Evolutionary conservation across 257 asterid species (phyloP).

Genomic region (Nicotiana noctiflora): DNA sequence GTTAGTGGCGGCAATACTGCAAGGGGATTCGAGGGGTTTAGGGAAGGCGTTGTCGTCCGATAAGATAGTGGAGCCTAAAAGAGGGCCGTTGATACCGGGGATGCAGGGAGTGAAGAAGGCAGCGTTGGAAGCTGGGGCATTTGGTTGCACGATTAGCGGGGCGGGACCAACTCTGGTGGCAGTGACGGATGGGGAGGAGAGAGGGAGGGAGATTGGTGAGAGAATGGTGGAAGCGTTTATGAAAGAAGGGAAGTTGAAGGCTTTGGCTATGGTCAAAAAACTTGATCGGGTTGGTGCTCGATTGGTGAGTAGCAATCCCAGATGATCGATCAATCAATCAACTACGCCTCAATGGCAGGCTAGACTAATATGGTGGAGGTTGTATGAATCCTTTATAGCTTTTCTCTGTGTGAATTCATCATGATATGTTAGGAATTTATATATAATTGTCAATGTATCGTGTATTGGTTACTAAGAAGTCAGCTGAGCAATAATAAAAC

Average conservation of each 20-base stretch:
- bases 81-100: slow-evolving; percentile 85
- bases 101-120: slow-evolving; percentile 91
- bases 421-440: not conserved
- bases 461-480: not conserved
- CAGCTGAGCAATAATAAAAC: not conserved
- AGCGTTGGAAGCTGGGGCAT: slow-evolving; percentile 63
- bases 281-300: slow-evolving; percentile 91
- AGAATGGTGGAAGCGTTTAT: slow-evolving; percentile 82
- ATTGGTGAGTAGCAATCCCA: slow-evolving; percentile 46
- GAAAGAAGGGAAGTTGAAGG: slow-evolving; percentile 65
- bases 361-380: not conserved
- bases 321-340: slow-evolving; percentile 19
- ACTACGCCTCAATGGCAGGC: not conserved
- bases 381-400: not conserved
- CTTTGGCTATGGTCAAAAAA: slow-evolving; percentile 58
- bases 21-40: slow-evolving; percentile 57
- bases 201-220: slow-evolving; percentile 65
- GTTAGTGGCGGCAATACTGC: slow-evolving; percentile 66
- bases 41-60: slow-evolving; percentile 83
- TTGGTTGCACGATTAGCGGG: slow-evolving; percentile 89
- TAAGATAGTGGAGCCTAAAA: slow-evolving; percentile 79
- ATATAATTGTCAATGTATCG: not conserved
- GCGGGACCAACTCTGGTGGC: slow-evolving; percentile 93
- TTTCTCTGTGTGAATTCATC: not conserved
- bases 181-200: slow-evolving; percentile 55